Conservation (phyloP, 2,329 filamentous ascomycete species). For the Beauveria australis region DNA sequence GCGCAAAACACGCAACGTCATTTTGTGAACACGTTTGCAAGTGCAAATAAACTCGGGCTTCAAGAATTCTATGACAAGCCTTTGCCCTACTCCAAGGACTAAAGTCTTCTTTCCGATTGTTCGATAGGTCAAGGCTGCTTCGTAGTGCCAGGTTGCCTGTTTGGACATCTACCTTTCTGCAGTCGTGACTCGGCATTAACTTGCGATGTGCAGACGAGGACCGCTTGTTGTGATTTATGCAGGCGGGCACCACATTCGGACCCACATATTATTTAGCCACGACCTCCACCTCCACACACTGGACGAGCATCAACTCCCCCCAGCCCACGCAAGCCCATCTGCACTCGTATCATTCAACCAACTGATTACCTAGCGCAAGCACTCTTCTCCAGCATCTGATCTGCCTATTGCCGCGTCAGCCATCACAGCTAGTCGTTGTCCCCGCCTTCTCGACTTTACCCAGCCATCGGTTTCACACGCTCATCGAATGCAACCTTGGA, state of each 20-base stretch:
- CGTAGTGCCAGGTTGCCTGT: background rate
- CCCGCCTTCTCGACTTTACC: background rate
- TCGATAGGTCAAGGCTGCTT: background rate
- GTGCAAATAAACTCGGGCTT: background rate
- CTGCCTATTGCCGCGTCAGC: background rate
- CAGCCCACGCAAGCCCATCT: no score
- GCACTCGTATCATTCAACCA: no score
- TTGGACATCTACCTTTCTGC: background rate
- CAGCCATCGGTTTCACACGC: no score
- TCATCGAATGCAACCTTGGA: background rate
- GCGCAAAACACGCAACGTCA: background rate
- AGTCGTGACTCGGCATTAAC: no score
- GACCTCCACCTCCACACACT: no score
- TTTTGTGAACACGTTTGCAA: background rate
- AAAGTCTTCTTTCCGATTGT: background rate
- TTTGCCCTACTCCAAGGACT: background rate
- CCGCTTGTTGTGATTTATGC: no score
- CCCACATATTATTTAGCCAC: no score
- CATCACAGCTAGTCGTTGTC: background rate
- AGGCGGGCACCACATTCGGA: no score
- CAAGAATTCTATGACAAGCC: background rate
- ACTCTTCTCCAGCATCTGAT: no score
- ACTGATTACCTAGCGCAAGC: no score
- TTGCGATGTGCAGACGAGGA: no score
- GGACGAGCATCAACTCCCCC: no score